phyloP scores from a whole-genome alignment of 192 early-diverging fungal genomes.

The Coemansia sp. region DNA sequence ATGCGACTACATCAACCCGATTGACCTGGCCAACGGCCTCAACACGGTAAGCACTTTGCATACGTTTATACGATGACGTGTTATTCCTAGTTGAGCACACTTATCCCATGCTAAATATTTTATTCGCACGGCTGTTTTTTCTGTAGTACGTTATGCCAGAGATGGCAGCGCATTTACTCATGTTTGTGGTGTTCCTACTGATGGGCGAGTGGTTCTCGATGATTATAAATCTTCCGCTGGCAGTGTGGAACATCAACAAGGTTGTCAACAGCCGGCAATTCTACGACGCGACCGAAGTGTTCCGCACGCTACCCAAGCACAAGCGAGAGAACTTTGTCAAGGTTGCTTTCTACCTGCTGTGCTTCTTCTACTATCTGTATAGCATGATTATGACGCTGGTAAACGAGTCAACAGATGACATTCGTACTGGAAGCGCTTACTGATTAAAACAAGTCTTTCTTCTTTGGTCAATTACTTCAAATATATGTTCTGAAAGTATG shows the following conservation, averaged over 20 bases:
- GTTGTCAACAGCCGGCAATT: conserved; percentile 82
- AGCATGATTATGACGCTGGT: conserved; percentile 62
- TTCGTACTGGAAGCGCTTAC: conserved; percentile 25
- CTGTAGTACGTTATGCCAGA: conserved; percentile 93
- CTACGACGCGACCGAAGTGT: conserved; percentile 98
- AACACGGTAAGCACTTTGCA: conserved; percentile 70
- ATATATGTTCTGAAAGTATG: background rate
- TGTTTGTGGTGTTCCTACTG: conserved; percentile 81
- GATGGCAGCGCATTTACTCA: conserved; percentile 78
- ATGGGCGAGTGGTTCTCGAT: conserved; percentile 87
- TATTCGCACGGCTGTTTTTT: conserved; percentile 6
- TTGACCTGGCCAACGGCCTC: conserved; percentile 94
- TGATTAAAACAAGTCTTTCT: conserved; percentile 1
- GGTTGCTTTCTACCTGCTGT: conserved; percentile 92
- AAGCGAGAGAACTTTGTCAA: conserved; percentile 98
- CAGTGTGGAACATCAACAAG: conserved; percentile 85
- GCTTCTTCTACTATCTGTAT: conserved; percentile 94
- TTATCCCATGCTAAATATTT: background rate
- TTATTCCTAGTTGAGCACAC: background rate
- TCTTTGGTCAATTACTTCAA: background rate
- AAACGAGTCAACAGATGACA: conserved; percentile 48
- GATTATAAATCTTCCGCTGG: conserved; percentile 81
- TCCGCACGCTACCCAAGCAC: conserved; percentile 86
- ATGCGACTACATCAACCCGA: conserved; percentile 99
- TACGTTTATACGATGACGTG: background rate